These are phyloP conservation scores for Lasiosphaeria miniovina DNA, from an alignment of 495 filamentous ascomycete species.

Conservation along the genomic window DNA sequence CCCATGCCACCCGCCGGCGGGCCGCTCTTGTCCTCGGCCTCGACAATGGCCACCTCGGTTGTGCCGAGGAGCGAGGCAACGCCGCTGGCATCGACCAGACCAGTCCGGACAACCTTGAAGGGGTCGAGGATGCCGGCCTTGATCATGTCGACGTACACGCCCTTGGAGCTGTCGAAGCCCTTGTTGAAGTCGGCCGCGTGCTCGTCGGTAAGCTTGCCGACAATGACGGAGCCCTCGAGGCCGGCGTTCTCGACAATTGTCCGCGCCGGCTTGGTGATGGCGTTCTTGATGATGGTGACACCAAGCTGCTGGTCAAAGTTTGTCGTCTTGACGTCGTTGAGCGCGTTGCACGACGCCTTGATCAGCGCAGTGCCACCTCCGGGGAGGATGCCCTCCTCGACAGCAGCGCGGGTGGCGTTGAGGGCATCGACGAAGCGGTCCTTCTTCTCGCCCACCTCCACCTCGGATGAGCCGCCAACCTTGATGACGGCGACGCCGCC, in stretches of 20 bases:
- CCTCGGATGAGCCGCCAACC: constrained; percentile 94
- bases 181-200: constrained; percentile 92
- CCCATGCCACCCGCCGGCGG: constrained; percentile 50
- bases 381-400: constrained; percentile 97
- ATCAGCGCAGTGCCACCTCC: constrained; percentile 97
- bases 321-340: constrained; percentile 73
- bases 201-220: constrained; percentile 97
- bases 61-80: constrained; percentile 96
- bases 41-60: constrained; percentile 95
- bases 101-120: constrained; percentile 97
- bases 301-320: constrained; percentile 99
- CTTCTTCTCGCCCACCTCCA: constrained; percentile 99
- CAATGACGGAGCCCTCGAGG: constrained; percentile 89
- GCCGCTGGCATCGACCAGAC: constrained; percentile 89
- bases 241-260: constrained; percentile 98
- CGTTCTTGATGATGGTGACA: constrained; percentile 94
- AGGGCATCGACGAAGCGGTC: constrained; percentile 97
- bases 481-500: constrained; percentile 99
- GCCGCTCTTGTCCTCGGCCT: constrained; percentile 90
- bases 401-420: constrained; percentile 96
- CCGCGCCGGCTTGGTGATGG: constrained; percentile 89
- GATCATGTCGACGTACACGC: constrained; percentile 99
- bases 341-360: constrained; percentile 90
- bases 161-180: constrained; percentile 92
- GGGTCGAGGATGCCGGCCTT: constrained; percentile 93